Conservation (phyloP, 1,139 yeast species). For the Saccharomycopsis hybrid region DNA sequence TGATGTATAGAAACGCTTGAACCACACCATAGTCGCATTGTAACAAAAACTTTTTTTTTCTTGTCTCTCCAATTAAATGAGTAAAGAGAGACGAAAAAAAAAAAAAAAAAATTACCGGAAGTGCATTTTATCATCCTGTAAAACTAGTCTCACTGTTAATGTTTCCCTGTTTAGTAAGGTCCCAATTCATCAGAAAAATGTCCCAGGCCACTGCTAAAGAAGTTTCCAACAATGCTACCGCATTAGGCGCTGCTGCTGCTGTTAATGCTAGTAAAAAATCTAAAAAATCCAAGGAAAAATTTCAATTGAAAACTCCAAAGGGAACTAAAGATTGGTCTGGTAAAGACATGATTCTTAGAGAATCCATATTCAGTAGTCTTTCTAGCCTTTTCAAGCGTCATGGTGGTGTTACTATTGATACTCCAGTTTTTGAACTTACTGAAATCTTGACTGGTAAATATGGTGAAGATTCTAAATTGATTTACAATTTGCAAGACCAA, state of each 20-base stretch:
- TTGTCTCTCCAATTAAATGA: too few relatives aligned
- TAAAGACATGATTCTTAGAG: slow-evolving; percentile 91
- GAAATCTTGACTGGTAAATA: slow-evolving; percentile 95
- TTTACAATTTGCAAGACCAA: slow-evolving; percentile 93
- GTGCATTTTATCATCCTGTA: too few relatives aligned
- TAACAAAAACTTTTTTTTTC: too few relatives aligned
- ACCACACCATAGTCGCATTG: too few relatives aligned
- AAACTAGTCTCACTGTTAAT: neutral
- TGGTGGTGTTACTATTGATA: slow-evolving; percentile 96
- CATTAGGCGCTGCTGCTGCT: slow-evolving; percentile 15
- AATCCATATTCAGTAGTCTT: slow-evolving; percentile 71
- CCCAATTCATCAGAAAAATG: slow-evolving; percentile 14
- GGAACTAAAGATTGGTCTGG: slow-evolving; percentile 99
- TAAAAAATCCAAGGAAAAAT: slow-evolving; percentile 36
- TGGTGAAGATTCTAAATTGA: slow-evolving; percentile 95
- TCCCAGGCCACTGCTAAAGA: slow-evolving; percentile 20
- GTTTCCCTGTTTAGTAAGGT: neutral
- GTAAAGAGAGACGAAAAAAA: too few relatives aligned
- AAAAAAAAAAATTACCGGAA: too few relatives aligned
- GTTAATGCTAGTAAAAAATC: slow-evolving; percentile 12
- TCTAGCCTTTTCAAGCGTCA: slow-evolving; percentile 80
- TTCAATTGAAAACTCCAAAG: slow-evolving; percentile 86
- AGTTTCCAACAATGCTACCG: neutral
- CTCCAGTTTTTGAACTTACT: slow-evolving; percentile 93
- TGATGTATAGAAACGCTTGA: too few relatives aligned